These are phyloP conservation scores for Aspergillus tubingensis DNA, from an alignment of 2,329 filamentous ascomycete species.

Conservation along the genomic window DNA sequence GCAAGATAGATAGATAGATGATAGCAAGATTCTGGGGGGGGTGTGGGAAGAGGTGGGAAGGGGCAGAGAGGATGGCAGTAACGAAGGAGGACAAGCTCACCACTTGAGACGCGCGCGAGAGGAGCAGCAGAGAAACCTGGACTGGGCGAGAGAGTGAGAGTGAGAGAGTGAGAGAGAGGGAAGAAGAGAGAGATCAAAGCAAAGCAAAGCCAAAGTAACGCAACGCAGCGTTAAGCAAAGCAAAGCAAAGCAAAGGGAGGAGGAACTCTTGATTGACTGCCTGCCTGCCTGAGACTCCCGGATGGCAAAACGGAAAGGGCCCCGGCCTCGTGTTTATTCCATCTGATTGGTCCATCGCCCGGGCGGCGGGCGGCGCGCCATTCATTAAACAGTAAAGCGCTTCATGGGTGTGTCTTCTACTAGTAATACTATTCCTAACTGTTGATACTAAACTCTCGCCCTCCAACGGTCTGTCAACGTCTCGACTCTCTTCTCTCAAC, in stretches of 20 bases:
- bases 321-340: neutral
- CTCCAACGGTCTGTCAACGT: too few relatives aligned
- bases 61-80: neutral
- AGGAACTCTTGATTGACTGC: neutral
- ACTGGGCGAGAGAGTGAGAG: neutral
- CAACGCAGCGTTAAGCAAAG: too few relatives aligned
- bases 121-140: neutral
- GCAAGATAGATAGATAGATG: neutral
- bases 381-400: neutral
- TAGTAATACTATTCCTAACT: too few relatives aligned
- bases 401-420: neutral
- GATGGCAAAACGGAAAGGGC: conserved; percentile 5
- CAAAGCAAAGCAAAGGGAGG: neutral
- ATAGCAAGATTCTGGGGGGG: too few relatives aligned
- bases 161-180: neutral
- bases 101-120: neutral
- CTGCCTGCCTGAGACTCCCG: too few relatives aligned
- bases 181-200: neutral
- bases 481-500: neutral
- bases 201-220: neutral
- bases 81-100: neutral
- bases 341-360: neutral
- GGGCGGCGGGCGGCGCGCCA: neutral
- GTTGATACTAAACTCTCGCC: too few relatives aligned
- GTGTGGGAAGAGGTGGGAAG: neutral